Evolutionary conservation across 2,329 filamentous ascomycete species (phyloP).

Genomic region (Talaromyces pinophilus): DNA sequence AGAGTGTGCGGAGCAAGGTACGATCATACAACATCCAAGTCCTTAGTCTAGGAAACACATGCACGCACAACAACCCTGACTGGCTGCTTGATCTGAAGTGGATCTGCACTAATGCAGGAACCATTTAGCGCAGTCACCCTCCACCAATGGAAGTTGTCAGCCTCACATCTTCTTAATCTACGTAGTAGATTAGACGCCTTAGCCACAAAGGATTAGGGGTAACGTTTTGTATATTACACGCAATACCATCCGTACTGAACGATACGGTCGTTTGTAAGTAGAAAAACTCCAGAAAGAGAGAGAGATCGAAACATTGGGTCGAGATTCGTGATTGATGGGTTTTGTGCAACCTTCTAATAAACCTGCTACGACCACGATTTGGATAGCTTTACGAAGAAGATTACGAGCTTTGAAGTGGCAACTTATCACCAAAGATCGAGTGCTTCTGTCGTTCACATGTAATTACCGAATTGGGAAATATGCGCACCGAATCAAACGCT

Average conservation of each 20-base stretch:
- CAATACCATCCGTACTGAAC: too few species aligned
- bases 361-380: background rate
- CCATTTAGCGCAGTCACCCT: background rate
- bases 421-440: background rate
- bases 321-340: background rate
- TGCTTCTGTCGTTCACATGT: background rate
- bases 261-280: background rate
- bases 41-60: background rate
- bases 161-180: background rate
- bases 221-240: background rate
- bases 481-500: background rate
- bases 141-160: background rate
- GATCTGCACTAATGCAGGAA: conserved; percentile 20
- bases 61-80: background rate
- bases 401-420: background rate
- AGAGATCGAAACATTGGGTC: background rate
- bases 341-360: background rate
- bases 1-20: background rate
- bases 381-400: background rate
- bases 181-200: background rate
- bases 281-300: conserved; percentile 1
- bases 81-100: conserved; percentile 4
- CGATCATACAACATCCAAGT: background rate
- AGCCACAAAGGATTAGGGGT: conserved; percentile 5
- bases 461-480: background rate